phyloP scores from a whole-genome alignment of 495 filamentous ascomycete species.

The Daldinia vernicosa region DNA sequence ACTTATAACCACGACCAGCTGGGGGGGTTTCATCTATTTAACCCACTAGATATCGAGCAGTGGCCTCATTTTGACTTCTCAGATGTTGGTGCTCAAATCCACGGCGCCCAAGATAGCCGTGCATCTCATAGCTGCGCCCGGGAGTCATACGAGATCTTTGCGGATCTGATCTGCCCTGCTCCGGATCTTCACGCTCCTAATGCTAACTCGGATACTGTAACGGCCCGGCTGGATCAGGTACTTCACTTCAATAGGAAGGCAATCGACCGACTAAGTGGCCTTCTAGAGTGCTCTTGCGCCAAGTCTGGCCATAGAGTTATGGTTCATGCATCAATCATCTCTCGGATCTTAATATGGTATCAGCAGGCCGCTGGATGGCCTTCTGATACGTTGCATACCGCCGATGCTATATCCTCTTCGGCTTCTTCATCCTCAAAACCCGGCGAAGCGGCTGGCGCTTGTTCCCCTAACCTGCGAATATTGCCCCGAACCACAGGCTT shows the following conservation, averaged over 20 bases:
- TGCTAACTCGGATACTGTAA: neutral
- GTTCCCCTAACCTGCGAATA: neutral
- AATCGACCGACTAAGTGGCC: neutral
- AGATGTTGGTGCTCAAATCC: neutral
- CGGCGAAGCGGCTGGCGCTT: neutral
- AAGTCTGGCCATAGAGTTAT: neutral
- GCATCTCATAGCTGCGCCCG: neutral
- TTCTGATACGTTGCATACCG: neutral
- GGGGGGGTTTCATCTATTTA: neutral
- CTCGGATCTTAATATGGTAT: neutral
- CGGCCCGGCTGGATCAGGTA: neutral
- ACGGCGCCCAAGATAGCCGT: neutral
- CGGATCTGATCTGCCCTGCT: neutral
- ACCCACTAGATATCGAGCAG: neutral
- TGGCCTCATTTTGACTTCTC: neutral
- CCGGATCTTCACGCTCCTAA: neutral
- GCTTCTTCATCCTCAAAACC: neutral
- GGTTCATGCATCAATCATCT: conserved; percentile 1
- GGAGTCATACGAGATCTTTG: neutral
- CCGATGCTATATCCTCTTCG: neutral
- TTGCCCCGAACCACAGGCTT: neutral
- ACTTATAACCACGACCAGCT: neutral
- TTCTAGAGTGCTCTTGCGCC: neutral
- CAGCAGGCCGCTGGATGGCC: neutral
- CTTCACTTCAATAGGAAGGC: neutral